phyloP scores from a whole-genome alignment of 2,329 filamentous ascomycete genomes.

The Ambrosiella cleistominuta region DNA sequence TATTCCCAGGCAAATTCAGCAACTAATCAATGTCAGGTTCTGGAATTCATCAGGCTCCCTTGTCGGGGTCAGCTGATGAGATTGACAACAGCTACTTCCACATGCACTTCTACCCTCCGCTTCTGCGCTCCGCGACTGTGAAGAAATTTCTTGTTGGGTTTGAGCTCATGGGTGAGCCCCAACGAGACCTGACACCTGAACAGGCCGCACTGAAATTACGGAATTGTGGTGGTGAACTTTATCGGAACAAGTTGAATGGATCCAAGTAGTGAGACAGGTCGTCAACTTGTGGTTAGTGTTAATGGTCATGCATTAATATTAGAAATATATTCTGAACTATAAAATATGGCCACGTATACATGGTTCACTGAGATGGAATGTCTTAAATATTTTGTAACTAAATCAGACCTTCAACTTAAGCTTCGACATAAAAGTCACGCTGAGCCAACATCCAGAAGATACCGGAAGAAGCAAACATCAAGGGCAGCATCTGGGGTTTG shows the following conservation, averaged over 20 bases:
- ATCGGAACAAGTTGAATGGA: constrained; percentile 35
- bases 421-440: constrained; percentile 48
- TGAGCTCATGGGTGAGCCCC: constrained; percentile 93
- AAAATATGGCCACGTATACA: background rate
- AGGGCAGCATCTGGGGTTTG: constrained; percentile 36
- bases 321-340: background rate
- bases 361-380: background rate
- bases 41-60: constrained; percentile 85
- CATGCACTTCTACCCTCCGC: constrained; percentile 92
- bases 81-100: constrained; percentile 81
- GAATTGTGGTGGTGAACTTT: constrained; percentile 63
- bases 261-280: background rate
- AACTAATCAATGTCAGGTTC: constrained; percentile 38
- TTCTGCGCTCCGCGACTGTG: constrained; percentile 81
- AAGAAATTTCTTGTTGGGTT: constrained; percentile 94
- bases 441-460: constrained; percentile 48
- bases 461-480: constrained; percentile 32
- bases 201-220: constrained; percentile 70
- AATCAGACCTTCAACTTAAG: background rate
- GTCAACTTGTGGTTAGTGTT: background rate
- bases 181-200: constrained; percentile 93
- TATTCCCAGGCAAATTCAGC: background rate
- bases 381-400: background rate
- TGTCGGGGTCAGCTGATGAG: constrained; percentile 66
- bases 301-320: background rate